Evolutionary conservation across 139 green algal genomes (phyloP).

Genomic region (Picochlorum sp.): DNA sequence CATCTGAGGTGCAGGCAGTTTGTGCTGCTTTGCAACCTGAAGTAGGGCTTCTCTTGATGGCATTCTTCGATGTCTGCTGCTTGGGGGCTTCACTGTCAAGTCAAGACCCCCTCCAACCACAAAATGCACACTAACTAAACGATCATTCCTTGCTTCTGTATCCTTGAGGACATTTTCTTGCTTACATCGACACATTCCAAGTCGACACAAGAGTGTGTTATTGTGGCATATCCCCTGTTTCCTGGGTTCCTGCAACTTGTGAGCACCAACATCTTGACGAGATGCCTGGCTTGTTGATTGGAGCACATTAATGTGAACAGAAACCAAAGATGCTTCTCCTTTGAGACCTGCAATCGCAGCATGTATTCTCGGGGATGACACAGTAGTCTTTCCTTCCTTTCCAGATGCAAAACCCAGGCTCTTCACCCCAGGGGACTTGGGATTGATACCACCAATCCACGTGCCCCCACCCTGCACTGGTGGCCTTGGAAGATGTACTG

Average conservation of each 20-base stretch:
- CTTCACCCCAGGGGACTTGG: too few species aligned
- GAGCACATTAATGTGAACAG: conserved; percentile 35
- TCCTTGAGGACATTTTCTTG: background rate
- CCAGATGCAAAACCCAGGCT: too few species aligned
- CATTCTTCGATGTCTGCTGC: conserved; percentile 40
- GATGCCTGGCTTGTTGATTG: background rate
- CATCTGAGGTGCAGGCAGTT: conserved; percentile 8
- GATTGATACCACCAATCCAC: conserved; percentile 21
- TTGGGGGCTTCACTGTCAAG: conserved; percentile 5
- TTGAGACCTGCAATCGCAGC: conserved; percentile 40
- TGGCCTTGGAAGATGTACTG: background rate
- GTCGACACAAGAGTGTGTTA: background rate
- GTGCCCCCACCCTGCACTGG: conserved; percentile 12
- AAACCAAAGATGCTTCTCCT: conserved; percentile 49
- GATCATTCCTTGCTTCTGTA: background rate
- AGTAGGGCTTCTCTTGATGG: conserved; percentile 62
- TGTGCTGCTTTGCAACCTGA: conserved; percentile 33
- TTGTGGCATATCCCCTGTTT: background rate
- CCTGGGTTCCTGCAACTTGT: background rate
- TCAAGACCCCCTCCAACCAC: background rate
- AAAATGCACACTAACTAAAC: background rate
- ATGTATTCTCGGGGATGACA: conserved; percentile 22
- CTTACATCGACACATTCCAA: background rate
- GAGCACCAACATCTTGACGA: conserved; percentile 9
- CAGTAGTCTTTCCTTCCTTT: background rate